Conservation (phyloP, 495 filamentous ascomycete genomes). For the Tuber brumale region DNA sequence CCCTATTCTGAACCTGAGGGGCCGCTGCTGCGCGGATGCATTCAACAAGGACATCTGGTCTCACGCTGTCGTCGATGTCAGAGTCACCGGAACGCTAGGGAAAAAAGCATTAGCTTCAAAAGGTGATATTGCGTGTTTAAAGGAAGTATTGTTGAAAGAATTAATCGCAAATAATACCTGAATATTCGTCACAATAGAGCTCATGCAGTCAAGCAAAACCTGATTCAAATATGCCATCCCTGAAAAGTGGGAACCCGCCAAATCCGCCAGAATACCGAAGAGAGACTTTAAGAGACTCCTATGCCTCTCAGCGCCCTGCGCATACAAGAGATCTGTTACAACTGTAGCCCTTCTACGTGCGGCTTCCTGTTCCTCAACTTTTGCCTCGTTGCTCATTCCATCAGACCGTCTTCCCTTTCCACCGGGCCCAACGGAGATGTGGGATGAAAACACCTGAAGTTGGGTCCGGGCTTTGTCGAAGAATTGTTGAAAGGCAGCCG, state of each 20-base stretch:
- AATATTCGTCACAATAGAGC: conserved; percentile 68
- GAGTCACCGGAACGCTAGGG: conserved; percentile 45
- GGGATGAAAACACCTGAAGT: conserved; percentile 20
- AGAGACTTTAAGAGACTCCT: conserved; percentile 66
- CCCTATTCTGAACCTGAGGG: conserved; percentile 84
- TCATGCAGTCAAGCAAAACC: conserved; percentile 65
- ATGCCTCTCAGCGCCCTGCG: conserved; percentile 62
- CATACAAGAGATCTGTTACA: conserved; percentile 80
- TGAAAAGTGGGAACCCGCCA: conserved; percentile 71
- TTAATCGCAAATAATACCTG: conserved; percentile 45
- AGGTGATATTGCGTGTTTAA: not conserved
- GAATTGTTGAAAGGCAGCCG: conserved; percentile 52
- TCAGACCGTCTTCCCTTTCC: conserved; percentile 19
- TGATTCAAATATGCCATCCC: conserved; percentile 82
- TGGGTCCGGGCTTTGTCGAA: conserved; percentile 25
- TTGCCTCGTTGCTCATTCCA: conserved; percentile 44
- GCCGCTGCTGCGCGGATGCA: conserved; percentile 82
- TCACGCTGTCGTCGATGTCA: conserved; percentile 66
- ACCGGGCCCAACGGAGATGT: conserved; percentile 1
- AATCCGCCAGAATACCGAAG: conserved; percentile 73
- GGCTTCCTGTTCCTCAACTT: conserved; percentile 52
- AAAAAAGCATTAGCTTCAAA: not conserved
- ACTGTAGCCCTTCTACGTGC: conserved; percentile 70
- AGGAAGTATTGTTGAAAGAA: not conserved
- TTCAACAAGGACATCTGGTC: conserved; percentile 80